Evolutionary conservation across 495 filamentous ascomycete genomes (phyloP), one percentile per base, ranked within the genome.

Genomic region (Copromyces sp.): DNA sequence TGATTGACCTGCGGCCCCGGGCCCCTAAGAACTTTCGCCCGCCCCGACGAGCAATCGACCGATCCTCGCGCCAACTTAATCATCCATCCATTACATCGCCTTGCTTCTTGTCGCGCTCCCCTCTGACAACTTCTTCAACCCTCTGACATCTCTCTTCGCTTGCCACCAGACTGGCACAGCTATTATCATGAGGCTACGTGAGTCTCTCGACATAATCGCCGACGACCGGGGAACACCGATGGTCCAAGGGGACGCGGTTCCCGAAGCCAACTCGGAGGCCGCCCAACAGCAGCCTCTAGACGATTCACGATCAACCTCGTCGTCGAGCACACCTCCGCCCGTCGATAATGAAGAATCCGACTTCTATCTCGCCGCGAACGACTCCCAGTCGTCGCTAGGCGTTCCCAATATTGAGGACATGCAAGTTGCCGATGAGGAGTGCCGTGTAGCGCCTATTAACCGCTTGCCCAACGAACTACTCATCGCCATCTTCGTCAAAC

Each of bases 401-500:
- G 89, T 93, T 11, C 88, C 89, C 35, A 93, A 90, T 44, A 84
- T 92, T 70, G 88, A 91, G 74, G 93, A 94, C 71, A 89, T 93
- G 80, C 85, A 86, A 42, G 83, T 88, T 38, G 77, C 77, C 73
- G 87, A 90, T 73, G 86, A 87, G 76, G 89, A 90, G 75, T 88
- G 88, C 74, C 77, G 85, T 8, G 14, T 61, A 61, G 89, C 93
- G 24, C 94, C 94, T 53, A 90, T 98, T 74, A 89, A 91, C 69
- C 88, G 90, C 61, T 87, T 99, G 39, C 96, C 96, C 14, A 93
- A 94, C 75, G 96, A 99, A 84, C 90, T 99, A 68, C 87, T 98
- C 70, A 98, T 99, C 74, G 87, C 89, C 78, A 92, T 97, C 71
- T 98, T 99, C 82, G 86, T 92, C 16, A 95, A 94, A 78, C 89